A percentile compares a stretch with the other conserved stretches of the same genome.
phyloP scores from a whole-genome alignment of 23 red algal species.

The Rhodosorus marinus region DNA sequence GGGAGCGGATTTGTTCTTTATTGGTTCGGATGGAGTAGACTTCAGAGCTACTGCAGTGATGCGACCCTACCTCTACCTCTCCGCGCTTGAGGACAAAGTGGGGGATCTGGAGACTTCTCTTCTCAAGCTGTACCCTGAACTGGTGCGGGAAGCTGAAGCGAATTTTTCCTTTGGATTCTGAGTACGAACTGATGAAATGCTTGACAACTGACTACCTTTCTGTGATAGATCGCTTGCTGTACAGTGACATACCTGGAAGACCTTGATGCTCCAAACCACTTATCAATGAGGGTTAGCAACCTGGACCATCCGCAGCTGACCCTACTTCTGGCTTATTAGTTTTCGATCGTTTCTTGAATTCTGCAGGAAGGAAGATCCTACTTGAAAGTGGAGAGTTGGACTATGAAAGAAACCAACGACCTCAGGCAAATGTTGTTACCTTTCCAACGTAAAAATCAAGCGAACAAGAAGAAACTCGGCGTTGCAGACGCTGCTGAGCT shows the following conservation, averaged over 20 bases:
- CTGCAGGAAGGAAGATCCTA: conserved; percentile 7
- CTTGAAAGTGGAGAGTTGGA: conserved; percentile 50
- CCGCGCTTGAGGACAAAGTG: conserved; percentile 15
- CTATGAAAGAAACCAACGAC: conserved; percentile 30
- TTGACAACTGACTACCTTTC: too few species aligned
- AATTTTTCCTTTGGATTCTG: too few species aligned
- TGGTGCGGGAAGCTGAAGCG: too few species aligned
- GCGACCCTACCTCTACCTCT: conserved; percentile 84
- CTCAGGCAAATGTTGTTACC: conserved; percentile 6
- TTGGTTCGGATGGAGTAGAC: conserved; percentile 58
- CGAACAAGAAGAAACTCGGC: too few species aligned
- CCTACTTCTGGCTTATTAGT: too few species aligned
- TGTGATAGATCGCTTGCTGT: too few species aligned
- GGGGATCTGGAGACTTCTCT: conserved; percentile 65
- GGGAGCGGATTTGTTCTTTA: conserved; percentile 81
- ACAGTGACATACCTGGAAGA: too few species aligned
- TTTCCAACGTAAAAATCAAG: conserved; percentile 10
- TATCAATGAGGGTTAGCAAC: too few species aligned
- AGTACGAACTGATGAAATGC: too few species aligned
- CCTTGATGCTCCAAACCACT: conserved; percentile 51
- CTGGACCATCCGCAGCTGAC: too few species aligned
- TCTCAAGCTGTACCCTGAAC: conserved; percentile 10
- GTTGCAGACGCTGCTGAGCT: neutral
- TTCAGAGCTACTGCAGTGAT: conserved; percentile 56
- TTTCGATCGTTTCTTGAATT: too few species aligned